Evolutionary conservation across 176 grass and related monocot genomes (phyloP), one percentile per base, ranked within the genome.

Genomic region (Raddia distichophylla): DNA sequence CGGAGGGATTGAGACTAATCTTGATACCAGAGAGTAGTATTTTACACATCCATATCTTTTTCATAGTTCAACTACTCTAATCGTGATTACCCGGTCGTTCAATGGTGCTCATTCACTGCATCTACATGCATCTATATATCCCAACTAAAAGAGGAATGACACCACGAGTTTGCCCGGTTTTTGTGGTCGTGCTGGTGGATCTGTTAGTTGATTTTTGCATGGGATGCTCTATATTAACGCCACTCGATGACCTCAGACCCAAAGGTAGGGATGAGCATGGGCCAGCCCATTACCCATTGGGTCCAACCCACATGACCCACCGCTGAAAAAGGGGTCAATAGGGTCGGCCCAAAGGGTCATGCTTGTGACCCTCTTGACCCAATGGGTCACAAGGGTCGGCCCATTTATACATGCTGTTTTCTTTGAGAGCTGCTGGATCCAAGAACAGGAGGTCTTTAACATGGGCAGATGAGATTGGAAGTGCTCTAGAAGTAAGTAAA

Each of bases 51-150:
- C 40, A 61, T 35, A 10, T 16, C 2, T 14, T 82, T 62, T 65
- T 19, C 20, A 64, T 18, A 27, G 45, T 16, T 10, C 54, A 85
- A 62, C 63, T 19, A 74, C 62, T 69, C 81, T 84, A 54, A 52
- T 46, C 37, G 71, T 64, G 47, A 19, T 50, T 65, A 76, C 54
- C 12, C 55, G 10, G 32, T 22, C 52, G 20, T 71, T 64, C 56
- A 68, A 76, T 8, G 22, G 1, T 45, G 10, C 18, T 51, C 66
- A 59, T 69, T 65, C 63, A 53, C 71, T 35, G 18, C 72, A 56
- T 64, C 73, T 27, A 40, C 2, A 27, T 35, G 18, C 72, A 56
- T 64, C 73, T 27, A 40, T 40, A 27, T 27, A 27, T 27, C 27
- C 37, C 4, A 40, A 40, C 4, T 2, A 48, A 33, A 27, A n/a